phyloP scores from a whole-genome alignment of 257 asterid genomes.

The Solanum tarapatanum region DNA sequence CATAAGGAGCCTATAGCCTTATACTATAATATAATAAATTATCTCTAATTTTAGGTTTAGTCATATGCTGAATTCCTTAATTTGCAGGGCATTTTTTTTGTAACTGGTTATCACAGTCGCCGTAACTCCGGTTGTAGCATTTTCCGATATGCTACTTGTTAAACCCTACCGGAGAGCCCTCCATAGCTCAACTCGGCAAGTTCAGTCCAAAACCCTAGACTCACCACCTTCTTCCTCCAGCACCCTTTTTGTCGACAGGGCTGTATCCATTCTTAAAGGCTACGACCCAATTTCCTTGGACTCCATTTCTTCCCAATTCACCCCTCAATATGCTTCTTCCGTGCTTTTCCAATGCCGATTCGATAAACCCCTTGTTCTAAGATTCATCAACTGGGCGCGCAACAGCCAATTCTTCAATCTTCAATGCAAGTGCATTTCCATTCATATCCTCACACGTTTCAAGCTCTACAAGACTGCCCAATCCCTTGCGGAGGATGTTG shows the following conservation, averaged over 20 bases:
- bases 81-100: not conserved
- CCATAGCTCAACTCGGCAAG: slow-evolving; percentile 15
- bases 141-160: slow-evolving; percentile 38
- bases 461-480: slow-evolving; percentile 62
- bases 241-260: slow-evolving; percentile 31
- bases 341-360: slow-evolving; percentile 54
- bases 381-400: slow-evolving; percentile 63
- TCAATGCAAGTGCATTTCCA: slow-evolving; percentile 42
- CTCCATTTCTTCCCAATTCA: slow-evolving; percentile 40
- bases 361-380: slow-evolving; percentile 28
- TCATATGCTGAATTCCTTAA: not conserved
- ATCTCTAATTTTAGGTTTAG: not conserved
- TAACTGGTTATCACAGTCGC: not conserved
- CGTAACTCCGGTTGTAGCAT: not conserved
- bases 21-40: not conserved
- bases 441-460: slow-evolving; percentile 80
- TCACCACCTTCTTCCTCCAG: slow-evolving; percentile 23
- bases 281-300: slow-evolving; percentile 38
- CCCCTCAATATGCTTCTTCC: slow-evolving; percentile 54
- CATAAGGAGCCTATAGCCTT: not conserved
- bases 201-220: slow-evolving; percentile 8
- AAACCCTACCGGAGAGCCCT: slow-evolving; percentile 21
- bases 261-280: slow-evolving; percentile 45
- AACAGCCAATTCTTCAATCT: slow-evolving; percentile 53
- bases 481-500: slow-evolving; percentile 47